Evolutionary conservation across 352 stramenopile species (phyloP), one percentile per base, ranked within the genome.

Genomic region (Phytopythium aichiense): DNA sequence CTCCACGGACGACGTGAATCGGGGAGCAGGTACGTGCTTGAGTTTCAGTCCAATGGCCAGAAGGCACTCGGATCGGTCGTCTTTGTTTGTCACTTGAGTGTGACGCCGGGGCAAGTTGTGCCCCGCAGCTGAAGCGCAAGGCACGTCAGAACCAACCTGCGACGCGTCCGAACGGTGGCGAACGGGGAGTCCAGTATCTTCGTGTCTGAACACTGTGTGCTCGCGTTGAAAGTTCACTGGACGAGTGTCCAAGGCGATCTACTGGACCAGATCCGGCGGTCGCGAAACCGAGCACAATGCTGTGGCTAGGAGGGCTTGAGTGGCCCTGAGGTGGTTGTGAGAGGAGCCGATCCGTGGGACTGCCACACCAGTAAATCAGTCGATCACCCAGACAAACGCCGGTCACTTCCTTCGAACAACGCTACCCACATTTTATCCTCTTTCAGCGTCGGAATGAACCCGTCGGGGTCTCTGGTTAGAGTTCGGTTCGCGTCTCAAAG

Each of bases 201-300:
- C 12, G 40, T 3, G 15, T 45, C 38, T 45, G 38, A 7, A 45
- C 38, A 45, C 16, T 46, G 40, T n/a, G 40, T 12, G 8, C 20
- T 15, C 7, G n/a, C 22, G n/a, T 49, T 49, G 42, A 49, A 25
- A 5, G 40, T 22, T 15, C 16, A 2, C 40, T 25, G 42, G 22
- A 52, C 6, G 20, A n/a, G 8, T 16, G 13, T 16, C 46, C 18
- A 15, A 20, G 23, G 23, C 46, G 23, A 35, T 53, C 25, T 2
- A 53, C 46, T 53, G 46, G 46, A 53, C 46, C 46, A 53, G 46
- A 35, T 53, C 46, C 23, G 33, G 46, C 12, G 25, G 46, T 18
- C 46, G 31, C 12, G 22, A 15, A 4, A 13, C 5, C 11, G 13
- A 53, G 46, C 46, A 23, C 46, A 28, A 31, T 7, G 45, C 22